Percentiles rank a stretch among this genome's conserved stretches.
Evolutionary conservation across 2,329 filamentous ascomycete genomes (phyloP).

Genomic region (Xylaria sp.): DNA sequence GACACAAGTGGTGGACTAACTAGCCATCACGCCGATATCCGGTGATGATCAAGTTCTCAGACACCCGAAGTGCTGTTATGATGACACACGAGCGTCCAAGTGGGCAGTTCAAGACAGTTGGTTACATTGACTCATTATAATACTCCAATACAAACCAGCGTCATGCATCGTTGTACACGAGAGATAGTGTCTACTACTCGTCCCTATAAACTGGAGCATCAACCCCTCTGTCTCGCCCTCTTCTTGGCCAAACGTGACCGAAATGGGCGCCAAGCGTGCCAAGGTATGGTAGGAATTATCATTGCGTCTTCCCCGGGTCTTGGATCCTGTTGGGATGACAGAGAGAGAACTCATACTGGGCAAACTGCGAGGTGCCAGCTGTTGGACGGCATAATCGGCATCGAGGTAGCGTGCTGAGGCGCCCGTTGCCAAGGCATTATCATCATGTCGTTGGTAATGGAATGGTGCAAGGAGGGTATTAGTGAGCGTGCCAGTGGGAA

Average conservation of each 20-base stretch:
- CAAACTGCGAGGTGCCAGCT: constrained; percentile 32
- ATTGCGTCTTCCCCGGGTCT: constrained; percentile 37
- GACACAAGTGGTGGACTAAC: constrained; percentile 5
- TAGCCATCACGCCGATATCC: constrained; percentile 29
- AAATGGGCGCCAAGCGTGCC: constrained; percentile 46
- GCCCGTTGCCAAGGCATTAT: constrained; percentile 32
- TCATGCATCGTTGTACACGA: constrained; percentile 9
- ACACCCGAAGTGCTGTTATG: constrained; percentile 8
- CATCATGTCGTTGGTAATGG: constrained; percentile 27
- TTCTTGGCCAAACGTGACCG: constrained; percentile 35
- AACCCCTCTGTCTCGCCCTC: constrained; percentile 37
- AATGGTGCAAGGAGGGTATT: constrained; percentile 19
- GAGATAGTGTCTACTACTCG: not conserved
- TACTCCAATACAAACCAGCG: constrained; percentile 24
- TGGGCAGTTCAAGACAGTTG: constrained; percentile 15
- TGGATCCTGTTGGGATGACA: constrained; percentile 26
- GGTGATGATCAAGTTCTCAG: constrained; percentile 16
- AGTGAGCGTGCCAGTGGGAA: constrained; percentile 17
- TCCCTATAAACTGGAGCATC: constrained; percentile 7
- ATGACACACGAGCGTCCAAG: constrained; percentile 28
- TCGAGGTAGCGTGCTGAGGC: constrained; percentile 15
- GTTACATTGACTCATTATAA: constrained; percentile 19
- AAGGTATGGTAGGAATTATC: constrained; percentile 43
- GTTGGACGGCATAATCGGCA: constrained; percentile 33
- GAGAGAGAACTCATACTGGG: not conserved